Evolutionary conservation across 108 stramenopile species (phyloP).

Genomic region (Stephanodiscus minutulus): DNA sequence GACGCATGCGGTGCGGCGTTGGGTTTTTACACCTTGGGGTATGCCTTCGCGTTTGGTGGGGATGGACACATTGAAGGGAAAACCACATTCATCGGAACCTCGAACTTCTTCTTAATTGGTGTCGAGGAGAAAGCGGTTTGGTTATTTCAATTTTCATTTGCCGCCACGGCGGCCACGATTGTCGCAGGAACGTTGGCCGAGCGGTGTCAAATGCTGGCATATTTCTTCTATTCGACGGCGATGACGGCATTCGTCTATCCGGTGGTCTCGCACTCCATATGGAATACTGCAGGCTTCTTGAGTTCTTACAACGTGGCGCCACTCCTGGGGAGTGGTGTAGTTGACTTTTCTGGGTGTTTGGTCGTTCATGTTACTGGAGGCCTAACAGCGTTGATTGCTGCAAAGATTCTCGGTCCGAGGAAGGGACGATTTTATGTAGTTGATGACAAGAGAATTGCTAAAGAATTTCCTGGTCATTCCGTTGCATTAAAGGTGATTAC

Average conservation of each 20-base stretch:
- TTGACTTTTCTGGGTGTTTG: conserved; percentile 93
- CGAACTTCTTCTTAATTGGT: conserved; percentile 58
- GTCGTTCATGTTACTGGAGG: conserved; percentile 95
- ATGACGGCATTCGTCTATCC: conserved; percentile 91
- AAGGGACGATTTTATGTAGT: conserved; percentile 82
- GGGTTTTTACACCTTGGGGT: conserved; percentile 77
- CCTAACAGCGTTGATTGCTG: conserved; percentile 76
- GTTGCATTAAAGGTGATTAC: conserved; percentile 65
- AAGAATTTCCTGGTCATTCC: conserved; percentile 62
- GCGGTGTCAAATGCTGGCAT: conserved; percentile 89
- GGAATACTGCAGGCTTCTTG: conserved; percentile 77
- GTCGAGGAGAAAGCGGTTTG: conserved; percentile 53
- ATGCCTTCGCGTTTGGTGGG: conserved; percentile 80
- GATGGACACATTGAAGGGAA: conserved; percentile 16
- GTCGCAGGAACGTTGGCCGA: conserved; percentile 96
- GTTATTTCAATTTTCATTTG: conserved; percentile 88
- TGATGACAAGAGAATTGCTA: conserved; percentile 54
- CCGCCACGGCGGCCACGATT: conserved; percentile 87
- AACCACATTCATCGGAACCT: conserved; percentile 65
- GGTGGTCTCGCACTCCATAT: conserved; percentile 81
- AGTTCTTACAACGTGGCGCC: conserved; percentile 41
- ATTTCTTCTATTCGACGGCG: conserved; percentile 75
- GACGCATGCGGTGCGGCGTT: conserved; percentile 86
- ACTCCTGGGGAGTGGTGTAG: conserved; percentile 57
- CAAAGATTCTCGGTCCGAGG: conserved; percentile 83